A percentile compares a stretch with the other conserved stretches of the same genome.
Evolutionary conservation across 2,329 filamentous ascomycete species (phyloP).

Genomic region (Phialemonium atrogriseum): DNA sequence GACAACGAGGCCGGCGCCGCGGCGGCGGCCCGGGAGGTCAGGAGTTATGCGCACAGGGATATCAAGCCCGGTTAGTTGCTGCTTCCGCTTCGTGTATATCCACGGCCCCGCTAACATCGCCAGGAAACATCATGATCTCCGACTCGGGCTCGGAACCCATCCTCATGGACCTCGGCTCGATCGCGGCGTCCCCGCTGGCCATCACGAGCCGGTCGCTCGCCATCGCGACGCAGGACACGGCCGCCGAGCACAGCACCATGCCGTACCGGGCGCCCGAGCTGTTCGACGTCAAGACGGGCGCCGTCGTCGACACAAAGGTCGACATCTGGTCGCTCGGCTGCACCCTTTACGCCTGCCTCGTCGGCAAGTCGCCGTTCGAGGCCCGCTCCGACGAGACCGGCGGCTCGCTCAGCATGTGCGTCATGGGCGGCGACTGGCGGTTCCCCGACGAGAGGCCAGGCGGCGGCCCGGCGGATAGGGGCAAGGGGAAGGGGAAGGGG

Average conservation of each 20-base stretch:
- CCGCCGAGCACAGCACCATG: constrained; percentile 96
- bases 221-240: constrained; percentile 85
- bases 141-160: constrained; percentile 84
- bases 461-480: too few relatives aligned
- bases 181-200: constrained; percentile 77
- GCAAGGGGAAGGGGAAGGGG: constrained; percentile 29
- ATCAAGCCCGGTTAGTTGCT: constrained; percentile 77
- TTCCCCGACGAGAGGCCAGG: constrained; percentile 80
- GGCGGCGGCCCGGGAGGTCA: constrained; percentile 52
- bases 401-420: constrained; percentile 84
- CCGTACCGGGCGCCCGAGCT: constrained; percentile 95
- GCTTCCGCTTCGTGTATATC: background rate
- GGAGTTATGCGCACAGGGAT: constrained; percentile 88
- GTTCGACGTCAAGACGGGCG: constrained; percentile 93
- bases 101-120: background rate
- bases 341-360: constrained; percentile 93
- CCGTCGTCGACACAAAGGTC: constrained; percentile 87
- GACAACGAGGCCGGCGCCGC: constrained; percentile 65
- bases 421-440: constrained; percentile 89
- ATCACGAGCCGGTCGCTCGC: constrained; percentile 88
- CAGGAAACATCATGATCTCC: constrained; percentile 95
- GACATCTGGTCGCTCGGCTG: constrained; percentile 98
- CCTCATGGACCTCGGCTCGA: constrained; percentile 92
- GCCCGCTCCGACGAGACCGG: constrained; percentile 93
- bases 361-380: constrained; percentile 96